A percentile compares a stretch with the other conserved stretches of the same genome.
These are phyloP conservation scores for Elaeis guineensis DNA, from an alignment of 176 grass and related monocot genomes.

Conservation along the genomic window DNA sequence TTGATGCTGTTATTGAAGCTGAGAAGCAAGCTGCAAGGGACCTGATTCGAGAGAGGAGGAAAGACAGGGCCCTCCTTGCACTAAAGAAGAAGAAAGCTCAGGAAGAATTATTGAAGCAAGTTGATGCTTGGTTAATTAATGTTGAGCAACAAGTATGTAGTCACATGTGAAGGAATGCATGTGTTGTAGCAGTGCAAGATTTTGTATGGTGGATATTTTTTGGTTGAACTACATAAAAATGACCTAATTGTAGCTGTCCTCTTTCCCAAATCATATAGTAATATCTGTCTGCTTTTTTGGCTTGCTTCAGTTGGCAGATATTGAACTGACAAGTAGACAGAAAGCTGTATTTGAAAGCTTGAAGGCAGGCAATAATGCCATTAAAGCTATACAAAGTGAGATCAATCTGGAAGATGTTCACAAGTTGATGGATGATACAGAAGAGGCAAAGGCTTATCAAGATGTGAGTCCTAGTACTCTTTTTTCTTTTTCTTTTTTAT, in stretches of 20 bases:
- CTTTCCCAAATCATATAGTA: background rate
- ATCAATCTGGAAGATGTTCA: slow-evolving; percentile 96
- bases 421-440: slow-evolving; percentile 97
- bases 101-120: slow-evolving; percentile 84
- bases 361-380: slow-evolving; percentile 75
- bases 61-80: slow-evolving; percentile 89
- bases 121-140: slow-evolving; percentile 93
- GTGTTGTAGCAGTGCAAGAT: background rate
- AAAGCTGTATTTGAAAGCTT: slow-evolving; percentile 95
- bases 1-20: slow-evolving; percentile 84
- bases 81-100: slow-evolving; percentile 96
- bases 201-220: background rate
- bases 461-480: slow-evolving; percentile 54
- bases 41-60: slow-evolving; percentile 76
- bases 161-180: background rate
- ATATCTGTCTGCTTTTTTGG: slow-evolving; percentile 7
- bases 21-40: slow-evolving; percentile 89
- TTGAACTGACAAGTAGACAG: slow-evolving; percentile 91
- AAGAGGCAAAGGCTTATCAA: slow-evolving; percentile 94
- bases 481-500: slow-evolving; percentile 7
- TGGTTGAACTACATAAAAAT: background rate
- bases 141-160: slow-evolving; percentile 78
- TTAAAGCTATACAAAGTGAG: slow-evolving; percentile 98
- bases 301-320: slow-evolving; percentile 73
- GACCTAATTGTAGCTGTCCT: background rate